Base-by-base conservation (phyloP, 805 yeast genomes). In the Suhomyces canberraensis region DNA sequence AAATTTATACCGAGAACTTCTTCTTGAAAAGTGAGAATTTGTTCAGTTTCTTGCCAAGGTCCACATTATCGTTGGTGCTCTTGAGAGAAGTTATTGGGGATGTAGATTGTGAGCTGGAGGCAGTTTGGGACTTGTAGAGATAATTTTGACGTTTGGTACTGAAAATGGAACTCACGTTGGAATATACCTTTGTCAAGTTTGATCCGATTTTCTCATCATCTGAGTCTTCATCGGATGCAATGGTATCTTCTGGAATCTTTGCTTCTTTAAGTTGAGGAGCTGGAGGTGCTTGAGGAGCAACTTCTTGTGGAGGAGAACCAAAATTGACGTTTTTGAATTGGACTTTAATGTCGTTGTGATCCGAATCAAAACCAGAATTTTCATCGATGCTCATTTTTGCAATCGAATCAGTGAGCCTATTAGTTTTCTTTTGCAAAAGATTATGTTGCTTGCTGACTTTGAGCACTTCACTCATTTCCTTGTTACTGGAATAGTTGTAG, bases 121-220 rank as follows among this genome's bases (percentile, higher is more conserved):
- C 30, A 6, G 20, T 16, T 8, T 18, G 28, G 16, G 30, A 11
- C 22, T 29, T 31, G 26, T 30, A 18, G 25, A 22, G 15, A 13
- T 38, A 26, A 24, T 29, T 34, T 6, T n/a, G 21, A 19, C 22
- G 35, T n/a, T 37, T 53, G 18, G 55, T 54, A 30, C 54, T 47
- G 37, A 56, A 56, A 26, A 56, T 56, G n/a, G 60, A 55, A 26
- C 54, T 54, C 21, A 53, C 57, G 30, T 56, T 50, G 13, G 60
- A 54, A 32, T 54, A 56, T 3, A 50, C 53, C 27, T 50, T 45
- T 3, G 48, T 44, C 21, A 56, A 41, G 28, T 37, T 32, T n/a
- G 27, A 31, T 4, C 7, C 13, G 8, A 14, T 14, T 5, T n/a
- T 7, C 18, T 32, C 33, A 8, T 13, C 29, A 17, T 40, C 44